Base-by-base conservation (phyloP, 768 basidiomycete species). In the Epithele typhae region DNA sequence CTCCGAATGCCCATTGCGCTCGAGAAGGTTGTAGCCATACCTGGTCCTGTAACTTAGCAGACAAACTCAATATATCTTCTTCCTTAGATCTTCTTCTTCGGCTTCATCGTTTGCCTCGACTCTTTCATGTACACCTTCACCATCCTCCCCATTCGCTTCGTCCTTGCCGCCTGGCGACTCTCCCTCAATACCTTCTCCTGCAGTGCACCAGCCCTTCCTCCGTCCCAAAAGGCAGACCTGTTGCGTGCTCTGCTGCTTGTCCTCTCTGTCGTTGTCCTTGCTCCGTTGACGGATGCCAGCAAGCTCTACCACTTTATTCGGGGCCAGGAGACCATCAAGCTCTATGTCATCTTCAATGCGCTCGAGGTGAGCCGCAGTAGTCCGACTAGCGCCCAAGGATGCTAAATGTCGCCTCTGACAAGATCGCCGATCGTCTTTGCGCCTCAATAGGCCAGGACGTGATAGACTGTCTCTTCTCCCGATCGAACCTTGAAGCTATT, bases 311-410 rank as follows among this genome's bases (percentile, higher is more conserved):
- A 99, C 59, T 87, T 86, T 14, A 97, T 99, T 45, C 83, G 96
- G 18, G 95, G 94, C 0, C 96, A 98, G 66, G 96, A 99, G 57
- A 96, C 92, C 2, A 95, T 99, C 70, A 99, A 98, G 69, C 68
- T 99, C 40, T 98, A 98, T 69, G 96, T 99, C 49, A 95, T 99
- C 41, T 99, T 97, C 69, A 98, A 97, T 64, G 94, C 93, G 10
- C 75, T 99, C 6, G 96, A 99, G 78, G 95, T 95, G 65, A 47
- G 82, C 63, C 18, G n/a, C 54, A 10, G 32, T 34, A n/a, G n/a
- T 41, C 35, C 15, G 18, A 9, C 22, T 15, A 12, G 1, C 14
- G n/a, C 5, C 9, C 15, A 37, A 11, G n/a, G 21, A n/a, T 15
- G 21, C 37, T 21, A 21, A 18, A 17, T 37, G 22, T 44, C 17